These are phyloP conservation scores for Stenocarpella maydis DNA, from an alignment of 2,329 filamentous ascomycete genomes.

Conservation along the genomic window DNA sequence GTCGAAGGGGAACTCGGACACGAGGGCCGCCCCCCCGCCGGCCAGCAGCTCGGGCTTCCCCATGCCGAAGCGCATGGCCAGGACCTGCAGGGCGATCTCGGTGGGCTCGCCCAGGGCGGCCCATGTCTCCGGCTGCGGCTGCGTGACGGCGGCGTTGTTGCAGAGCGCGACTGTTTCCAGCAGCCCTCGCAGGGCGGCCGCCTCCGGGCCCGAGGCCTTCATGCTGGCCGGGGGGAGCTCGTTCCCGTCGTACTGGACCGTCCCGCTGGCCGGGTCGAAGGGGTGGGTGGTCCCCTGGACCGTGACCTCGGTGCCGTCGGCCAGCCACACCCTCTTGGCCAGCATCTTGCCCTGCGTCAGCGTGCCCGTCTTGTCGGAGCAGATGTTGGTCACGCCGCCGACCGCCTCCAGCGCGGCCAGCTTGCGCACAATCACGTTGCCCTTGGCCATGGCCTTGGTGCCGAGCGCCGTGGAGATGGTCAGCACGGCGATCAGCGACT, in stretches of 20 bases:
- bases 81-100: conserved; percentile 77
- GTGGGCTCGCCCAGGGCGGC: conserved; percentile 72
- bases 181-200: conserved; percentile 54
- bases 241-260: conserved; percentile 52
- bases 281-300: conserved; percentile 66
- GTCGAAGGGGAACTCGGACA: conserved; percentile 77
- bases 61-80: conserved; percentile 72
- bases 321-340: conserved; percentile 68
- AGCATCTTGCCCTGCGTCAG: conserved; percentile 74
- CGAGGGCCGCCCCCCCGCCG: conserved; percentile 52
- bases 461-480: conserved; percentile 69
- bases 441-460: conserved; percentile 62
- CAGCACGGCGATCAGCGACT: conserved; percentile 67
- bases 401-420: conserved; percentile 72
- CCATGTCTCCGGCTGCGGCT: conserved; percentile 57
- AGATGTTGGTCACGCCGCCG: conserved; percentile 75
- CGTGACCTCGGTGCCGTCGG: conserved; percentile 58
- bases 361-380: conserved; percentile 76
- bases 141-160: conserved; percentile 64
- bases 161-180: conserved; percentile 66
- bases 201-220: conserved; percentile 33
- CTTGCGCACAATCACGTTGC: conserved; percentile 65
- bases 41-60: conserved; percentile 52
- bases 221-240: conserved; percentile 39
- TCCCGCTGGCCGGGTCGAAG: conserved; percentile 67